These are phyloP conservation scores for Aurifilum marmelostoma DNA, from an alignment of 2,329 filamentous ascomycete genomes.

Conservation along the genomic window DNA sequence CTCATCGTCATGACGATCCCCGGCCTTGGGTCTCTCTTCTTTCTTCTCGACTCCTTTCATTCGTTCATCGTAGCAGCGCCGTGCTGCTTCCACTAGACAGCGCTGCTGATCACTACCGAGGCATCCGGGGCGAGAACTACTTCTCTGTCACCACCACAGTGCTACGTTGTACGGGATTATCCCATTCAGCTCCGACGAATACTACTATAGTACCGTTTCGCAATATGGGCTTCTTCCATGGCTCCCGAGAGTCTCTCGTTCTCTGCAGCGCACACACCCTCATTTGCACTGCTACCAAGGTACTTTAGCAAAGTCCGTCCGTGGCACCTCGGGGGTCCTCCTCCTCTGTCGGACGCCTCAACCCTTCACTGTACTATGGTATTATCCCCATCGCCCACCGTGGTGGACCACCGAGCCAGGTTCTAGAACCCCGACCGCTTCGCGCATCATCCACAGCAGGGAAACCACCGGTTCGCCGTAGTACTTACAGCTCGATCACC, in stretches of 20 bases:
- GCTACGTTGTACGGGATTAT: background rate
- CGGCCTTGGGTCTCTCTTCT: background rate
- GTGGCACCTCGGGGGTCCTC: background rate
- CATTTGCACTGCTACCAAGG: too few relatives aligned
- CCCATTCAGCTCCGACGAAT: background rate
- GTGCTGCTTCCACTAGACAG: background rate
- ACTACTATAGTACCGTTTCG: background rate
- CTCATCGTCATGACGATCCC: background rate
- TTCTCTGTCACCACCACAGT: background rate
- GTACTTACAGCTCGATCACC: background rate
- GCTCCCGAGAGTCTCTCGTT: too few relatives aligned
- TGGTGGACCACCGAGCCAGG: background rate
- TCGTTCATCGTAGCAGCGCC: background rate
- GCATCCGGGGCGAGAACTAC: background rate
- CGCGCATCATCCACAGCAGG: background rate
- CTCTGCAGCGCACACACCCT: too few relatives aligned
- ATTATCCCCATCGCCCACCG: background rate
- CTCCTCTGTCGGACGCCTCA: background rate
- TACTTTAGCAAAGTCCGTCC: background rate
- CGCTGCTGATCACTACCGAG: background rate
- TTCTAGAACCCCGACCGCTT: slow-evolving; percentile 6
- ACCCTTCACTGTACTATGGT: background rate
- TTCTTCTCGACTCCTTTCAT: background rate
- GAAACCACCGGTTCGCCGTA: too few relatives aligned
- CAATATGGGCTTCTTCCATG: background rate